Conservation (phyloP, 2,329 filamentous ascomycete species). For the Nothopassalora personata region DNA sequence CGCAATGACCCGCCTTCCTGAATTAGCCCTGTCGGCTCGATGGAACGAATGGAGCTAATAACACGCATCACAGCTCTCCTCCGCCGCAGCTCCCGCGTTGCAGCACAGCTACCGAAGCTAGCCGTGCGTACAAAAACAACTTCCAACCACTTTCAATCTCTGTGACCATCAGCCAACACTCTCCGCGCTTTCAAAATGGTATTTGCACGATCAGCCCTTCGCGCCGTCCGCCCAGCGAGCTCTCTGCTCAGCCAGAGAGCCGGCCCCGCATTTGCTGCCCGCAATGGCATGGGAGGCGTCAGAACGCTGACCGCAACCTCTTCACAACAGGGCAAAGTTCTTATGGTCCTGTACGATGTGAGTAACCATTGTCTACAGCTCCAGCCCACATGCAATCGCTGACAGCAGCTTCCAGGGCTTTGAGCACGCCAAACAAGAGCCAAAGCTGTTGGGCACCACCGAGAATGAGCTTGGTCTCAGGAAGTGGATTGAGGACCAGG, state of each 20-base stretch:
- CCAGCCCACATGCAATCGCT: not conserved
- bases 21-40: slow-evolving; percentile 6
- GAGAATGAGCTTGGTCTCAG: slow-evolving; percentile 97
- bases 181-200: slow-evolving; percentile 42
- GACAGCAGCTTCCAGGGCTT: slow-evolving; percentile 50
- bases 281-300: slow-evolving; percentile 44
- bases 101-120: slow-evolving; percentile 6
- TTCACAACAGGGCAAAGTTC: slow-evolving; percentile 84
- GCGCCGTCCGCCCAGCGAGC: slow-evolving; percentile 52
- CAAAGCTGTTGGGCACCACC: slow-evolving; percentile 84
- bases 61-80: slow-evolving; percentile 6
- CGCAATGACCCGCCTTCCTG: slow-evolving; percentile 1
- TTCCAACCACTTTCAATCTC: not conserved
- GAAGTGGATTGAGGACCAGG: slow-evolving; percentile 95
- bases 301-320: slow-evolving; percentile 61
- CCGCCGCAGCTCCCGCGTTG: slow-evolving; percentile 6
- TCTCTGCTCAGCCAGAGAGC: slow-evolving; percentile 43
- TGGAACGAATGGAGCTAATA: slow-evolving; percentile 7
- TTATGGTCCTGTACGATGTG: slow-evolving; percentile 89
- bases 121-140: slow-evolving; percentile 4
- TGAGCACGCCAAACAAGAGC: slow-evolving; percentile 83
- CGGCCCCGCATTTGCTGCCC: slow-evolving; percentile 34
- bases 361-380: slow-evolving; percentile 31
- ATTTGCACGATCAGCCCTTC: slow-evolving; percentile 59
- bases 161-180: not conserved